phyloP scores from a whole-genome alignment of 2,329 filamentous ascomycete species.

The Ophiocordyceps camponoti-rufipedis region DNA sequence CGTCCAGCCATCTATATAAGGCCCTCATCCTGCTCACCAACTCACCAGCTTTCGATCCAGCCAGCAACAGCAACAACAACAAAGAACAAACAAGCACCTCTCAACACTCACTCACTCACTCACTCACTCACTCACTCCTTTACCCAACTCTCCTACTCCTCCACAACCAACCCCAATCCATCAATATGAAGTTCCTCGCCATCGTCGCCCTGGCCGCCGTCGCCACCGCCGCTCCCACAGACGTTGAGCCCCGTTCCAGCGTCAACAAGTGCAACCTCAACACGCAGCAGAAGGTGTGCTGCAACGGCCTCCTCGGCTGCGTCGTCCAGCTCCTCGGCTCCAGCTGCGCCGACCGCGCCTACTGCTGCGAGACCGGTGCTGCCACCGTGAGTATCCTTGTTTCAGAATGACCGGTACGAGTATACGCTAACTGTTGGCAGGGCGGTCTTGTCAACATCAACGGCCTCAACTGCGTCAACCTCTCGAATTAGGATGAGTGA shows the following conservation, averaged over 20 bases:
- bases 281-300: conserved; percentile 1
- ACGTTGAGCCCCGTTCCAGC: background rate
- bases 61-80: background rate
- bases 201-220: conserved; percentile 1
- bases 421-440: background rate
- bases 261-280: background rate
- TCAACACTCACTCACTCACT: too few relatives aligned
- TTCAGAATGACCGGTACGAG: background rate
- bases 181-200: conserved; percentile 1
- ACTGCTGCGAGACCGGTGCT: conserved; percentile 2
- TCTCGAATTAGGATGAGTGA: background rate
- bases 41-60: background rate
- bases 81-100: too few relatives aligned
- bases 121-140: background rate
- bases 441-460: conserved; percentile 1
- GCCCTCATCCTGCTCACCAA: background rate
- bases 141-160: background rate
- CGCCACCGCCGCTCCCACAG: conserved; percentile 1
- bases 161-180: background rate
- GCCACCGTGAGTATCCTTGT: background rate
- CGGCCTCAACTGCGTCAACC: conserved; percentile 1
- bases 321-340: conserved; percentile 1
- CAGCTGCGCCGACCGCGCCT: background rate
- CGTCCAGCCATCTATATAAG: background rate
- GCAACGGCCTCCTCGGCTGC: conserved; percentile 1